Percentiles rank a stretch among this genome's conserved stretches.
Conservation (phyloP, 2,329 filamentous ascomycete genomes). For the Cryphonectria parasitica region DNA sequence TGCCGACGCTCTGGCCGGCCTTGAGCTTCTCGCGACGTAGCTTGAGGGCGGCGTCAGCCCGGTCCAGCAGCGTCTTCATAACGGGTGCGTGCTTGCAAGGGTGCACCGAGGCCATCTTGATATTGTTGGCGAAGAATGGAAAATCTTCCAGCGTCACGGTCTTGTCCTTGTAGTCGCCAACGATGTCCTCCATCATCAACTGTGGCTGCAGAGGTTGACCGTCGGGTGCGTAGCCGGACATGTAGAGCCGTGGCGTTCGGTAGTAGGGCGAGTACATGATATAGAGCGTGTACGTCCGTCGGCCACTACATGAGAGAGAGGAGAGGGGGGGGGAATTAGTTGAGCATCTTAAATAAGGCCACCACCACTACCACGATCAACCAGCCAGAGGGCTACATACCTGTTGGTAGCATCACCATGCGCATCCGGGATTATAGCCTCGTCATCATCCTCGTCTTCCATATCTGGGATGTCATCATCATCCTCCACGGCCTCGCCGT, state of each 20-base stretch:
- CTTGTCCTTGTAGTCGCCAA: slow-evolving; percentile 61
- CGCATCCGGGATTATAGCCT: slow-evolving; percentile 89
- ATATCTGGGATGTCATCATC: slow-evolving; percentile 94
- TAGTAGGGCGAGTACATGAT: slow-evolving; percentile 98
- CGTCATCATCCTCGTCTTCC: slow-evolving; percentile 97
- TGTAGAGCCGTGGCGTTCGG: slow-evolving; percentile 90
- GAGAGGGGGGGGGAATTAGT: slow-evolving; percentile 9
- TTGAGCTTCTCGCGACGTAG: slow-evolving; percentile 82
- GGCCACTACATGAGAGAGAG: slow-evolving; percentile 57
- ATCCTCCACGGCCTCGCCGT: slow-evolving; percentile 65
- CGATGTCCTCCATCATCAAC: slow-evolving; percentile 46
- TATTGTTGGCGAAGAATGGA: slow-evolving; percentile 85
- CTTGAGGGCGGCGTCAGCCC: slow-evolving; percentile 90
- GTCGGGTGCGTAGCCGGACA: slow-evolving; percentile 82
- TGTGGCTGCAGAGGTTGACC: slow-evolving; percentile 58
- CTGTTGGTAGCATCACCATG: slow-evolving; percentile 51
- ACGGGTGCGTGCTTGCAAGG: slow-evolving; percentile 97
- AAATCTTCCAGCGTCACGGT: slow-evolving; percentile 98
- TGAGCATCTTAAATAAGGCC: slow-evolving; percentile 6
- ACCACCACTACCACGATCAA: not conserved
- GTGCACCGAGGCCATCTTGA: slow-evolving; percentile 97
- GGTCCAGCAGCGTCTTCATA: slow-evolving; percentile 96
- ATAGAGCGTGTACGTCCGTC: slow-evolving; percentile 96
- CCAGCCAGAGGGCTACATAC: slow-evolving; percentile 37
- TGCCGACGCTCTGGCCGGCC: slow-evolving; percentile 54